These are phyloP conservation scores for Tricholoma bakamatsutake DNA, from an alignment of 768 basidiomycete genomes.

Conservation along the genomic window DNA sequence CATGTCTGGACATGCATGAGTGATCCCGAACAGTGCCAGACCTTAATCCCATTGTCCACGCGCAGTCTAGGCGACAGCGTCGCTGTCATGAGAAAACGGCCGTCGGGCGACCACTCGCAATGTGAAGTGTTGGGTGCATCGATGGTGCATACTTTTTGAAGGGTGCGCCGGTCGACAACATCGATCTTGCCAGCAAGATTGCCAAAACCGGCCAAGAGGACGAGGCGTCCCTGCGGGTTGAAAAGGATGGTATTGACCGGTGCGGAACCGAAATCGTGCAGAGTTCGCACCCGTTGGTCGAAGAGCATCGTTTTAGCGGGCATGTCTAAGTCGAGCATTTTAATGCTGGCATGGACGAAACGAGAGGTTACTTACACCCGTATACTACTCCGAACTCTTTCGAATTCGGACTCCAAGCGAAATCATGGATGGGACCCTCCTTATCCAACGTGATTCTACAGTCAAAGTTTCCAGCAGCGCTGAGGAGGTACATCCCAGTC, in stretches of 20 bases:
- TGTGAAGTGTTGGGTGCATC: conserved; percentile 91
- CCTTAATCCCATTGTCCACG: conserved; percentile 95
- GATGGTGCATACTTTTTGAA: conserved; percentile 72
- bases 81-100: conserved; percentile 88
- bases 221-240: conserved; percentile 87
- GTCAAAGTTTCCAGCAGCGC: conserved; percentile 90
- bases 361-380: conserved; percentile 67
- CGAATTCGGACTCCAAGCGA: conserved; percentile 92
- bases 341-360: background rate
- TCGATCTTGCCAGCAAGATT: conserved; percentile 95
- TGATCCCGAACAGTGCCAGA: conserved; percentile 89
- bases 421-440: conserved; percentile 97
- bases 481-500: conserved; percentile 90
- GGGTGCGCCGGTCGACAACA: conserved; percentile 81
- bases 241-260: conserved; percentile 92
- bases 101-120: conserved; percentile 95
- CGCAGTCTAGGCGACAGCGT: conserved; percentile 93
- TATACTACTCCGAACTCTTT: conserved; percentile 97
- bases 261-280: conserved; percentile 87
- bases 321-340: conserved; percentile 56
- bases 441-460: conserved; percentile 86
- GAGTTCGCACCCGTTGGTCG: conserved; percentile 79
- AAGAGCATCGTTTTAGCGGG: conserved; percentile 91
- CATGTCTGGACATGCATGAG: conserved; percentile 78
- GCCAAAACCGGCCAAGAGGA: conserved; percentile 92